Evolutionary conservation across 345 rosid species (phyloP), one percentile per base, ranked within the genome.

Genomic region (Salix suchowensis): DNA sequence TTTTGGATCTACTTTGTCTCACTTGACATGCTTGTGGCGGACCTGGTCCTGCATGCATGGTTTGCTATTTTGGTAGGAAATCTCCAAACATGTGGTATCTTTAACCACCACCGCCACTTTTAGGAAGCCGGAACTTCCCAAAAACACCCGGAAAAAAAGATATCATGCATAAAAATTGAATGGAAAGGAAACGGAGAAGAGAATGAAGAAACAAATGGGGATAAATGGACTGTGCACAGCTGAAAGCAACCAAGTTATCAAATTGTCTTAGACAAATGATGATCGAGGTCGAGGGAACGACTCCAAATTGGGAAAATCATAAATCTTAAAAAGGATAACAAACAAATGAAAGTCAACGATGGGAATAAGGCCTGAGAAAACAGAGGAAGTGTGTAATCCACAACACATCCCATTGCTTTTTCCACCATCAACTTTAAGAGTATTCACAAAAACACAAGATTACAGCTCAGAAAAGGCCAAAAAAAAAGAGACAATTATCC

Each of bases 1-100:
- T 71, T 79, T 80, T 82, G 86, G 79, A 79, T 74, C 75, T 69
- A 81, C 85, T 79, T 82, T 80, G 66, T 76, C 83, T 71, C 76
- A 64, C 21, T 74, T 61, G 70, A 55, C 70, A 67, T 65, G 67
- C 34, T 65, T 68, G 76, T 75, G 82, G 87, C 75, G 87, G 86
- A 82, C 85, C 83, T 36, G 73, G 36, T 34, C 52, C 28, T 23
- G 10, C 28, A 26, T 40, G 73, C 40, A 40, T 34, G 14, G 32
- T 39, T 77, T 48, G 62, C 67, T 65, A 73, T 48, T 68, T 24
- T 30, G 62, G 37, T 58, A 58, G 24, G 34, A 64, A n/a, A 75
- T 54, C 60, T 72, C 40, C 55, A 13, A 65, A 71, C 65, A 32
- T 65, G 34, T 42, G 37, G 62, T 26, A 74, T 74, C 60, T 46